These are phyloP conservation scores for Pichia deserticola DNA, from an alignment of 805 yeast genomes.

Conservation along the genomic window DNA sequence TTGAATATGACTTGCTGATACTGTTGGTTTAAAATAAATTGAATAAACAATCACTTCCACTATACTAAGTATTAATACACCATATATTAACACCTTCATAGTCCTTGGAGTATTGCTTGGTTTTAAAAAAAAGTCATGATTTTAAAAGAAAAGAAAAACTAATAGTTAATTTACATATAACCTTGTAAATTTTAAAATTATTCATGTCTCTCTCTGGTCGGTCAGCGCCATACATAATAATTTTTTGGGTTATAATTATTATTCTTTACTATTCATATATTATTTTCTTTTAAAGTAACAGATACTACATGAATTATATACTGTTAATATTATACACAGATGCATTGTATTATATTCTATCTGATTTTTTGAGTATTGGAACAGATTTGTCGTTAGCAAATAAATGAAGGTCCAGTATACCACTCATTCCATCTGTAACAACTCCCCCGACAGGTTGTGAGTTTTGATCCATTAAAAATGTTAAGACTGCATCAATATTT, in stretches of 20 bases:
- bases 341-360: background rate
- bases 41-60: background rate
- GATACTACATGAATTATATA: no score
- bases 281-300: no score
- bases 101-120: background rate
- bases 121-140: no score
- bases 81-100: background rate
- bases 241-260: no score
- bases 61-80: background rate
- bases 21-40: background rate
- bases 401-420: slow-evolving; percentile 45
- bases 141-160: no score
- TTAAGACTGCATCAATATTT: slow-evolving; percentile 45
- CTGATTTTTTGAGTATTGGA: slow-evolving; percentile 5
- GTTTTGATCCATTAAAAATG: slow-evolving; percentile 38
- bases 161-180: no score
- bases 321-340: background rate
- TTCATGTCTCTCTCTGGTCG: no score
- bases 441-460: slow-evolving; percentile 55
- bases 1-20: background rate
- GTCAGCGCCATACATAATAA: no score
- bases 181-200: no score
- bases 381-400: slow-evolving; percentile 27
- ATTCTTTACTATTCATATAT: no score
- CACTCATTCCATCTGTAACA: slow-evolving; percentile 34